These are phyloP conservation scores for Stephania japonica DNA, from an alignment of 164 flowering plant genomes.

Conservation along the genomic window DNA sequence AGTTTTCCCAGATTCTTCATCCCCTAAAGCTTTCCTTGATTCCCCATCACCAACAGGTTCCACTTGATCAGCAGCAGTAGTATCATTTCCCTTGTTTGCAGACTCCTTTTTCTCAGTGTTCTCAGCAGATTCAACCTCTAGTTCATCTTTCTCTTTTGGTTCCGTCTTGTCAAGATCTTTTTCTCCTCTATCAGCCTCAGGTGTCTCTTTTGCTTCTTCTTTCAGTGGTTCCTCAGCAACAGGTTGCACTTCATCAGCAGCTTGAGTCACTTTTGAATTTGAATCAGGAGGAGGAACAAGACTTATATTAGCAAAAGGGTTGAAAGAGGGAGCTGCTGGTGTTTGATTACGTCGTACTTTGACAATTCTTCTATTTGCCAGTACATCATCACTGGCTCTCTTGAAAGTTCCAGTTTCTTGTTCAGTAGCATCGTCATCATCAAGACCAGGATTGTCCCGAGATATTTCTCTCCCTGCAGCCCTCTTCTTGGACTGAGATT, in stretches of 20 bases:
- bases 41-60: constrained; percentile 10
- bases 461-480: constrained; percentile 79
- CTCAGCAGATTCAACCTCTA: constrained; percentile 24
- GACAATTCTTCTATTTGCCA: constrained; percentile 83
- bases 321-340: constrained; percentile 50
- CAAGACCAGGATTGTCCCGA: constrained; percentile 75
- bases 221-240: constrained; percentile 23
- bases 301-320: constrained; percentile 74
- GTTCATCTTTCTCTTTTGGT: constrained; percentile 24
- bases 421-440: constrained; percentile 66
- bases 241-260: constrained; percentile 19
- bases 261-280: constrained; percentile 16
- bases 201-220: constrained; percentile 20
- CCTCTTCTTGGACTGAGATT: constrained; percentile 85
- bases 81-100: constrained; percentile 15
- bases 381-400: constrained; percentile 82
- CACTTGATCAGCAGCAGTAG: constrained; percentile 8
- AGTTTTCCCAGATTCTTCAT: constrained; percentile 18
- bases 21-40: constrained; percentile 7
- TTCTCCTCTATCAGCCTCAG: constrained; percentile 19
- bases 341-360: constrained; percentile 65
- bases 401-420: constrained; percentile 74
- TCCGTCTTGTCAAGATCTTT: constrained; percentile 11
- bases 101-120: constrained; percentile 21
- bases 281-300: constrained; percentile 43